Conservation (phyloP, 129 eudicot species). For the Scalesia atractyloides region DNA sequence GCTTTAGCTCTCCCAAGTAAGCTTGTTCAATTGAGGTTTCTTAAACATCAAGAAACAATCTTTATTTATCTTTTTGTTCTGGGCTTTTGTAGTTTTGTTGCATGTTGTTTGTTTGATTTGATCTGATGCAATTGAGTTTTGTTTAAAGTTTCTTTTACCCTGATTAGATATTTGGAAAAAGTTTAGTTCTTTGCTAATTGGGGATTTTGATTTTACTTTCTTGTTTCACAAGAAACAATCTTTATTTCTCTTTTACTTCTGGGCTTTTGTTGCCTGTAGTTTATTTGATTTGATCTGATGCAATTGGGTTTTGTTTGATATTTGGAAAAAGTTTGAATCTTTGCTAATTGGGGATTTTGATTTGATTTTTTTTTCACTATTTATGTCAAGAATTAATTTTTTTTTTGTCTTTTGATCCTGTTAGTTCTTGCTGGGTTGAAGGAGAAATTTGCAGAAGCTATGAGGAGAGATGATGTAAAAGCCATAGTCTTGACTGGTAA, state of each 20-base stretch:
- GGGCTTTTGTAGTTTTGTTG: background rate
- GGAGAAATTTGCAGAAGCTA: constrained; percentile 74
- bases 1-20: constrained; percentile 70
- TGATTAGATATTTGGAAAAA: no score
- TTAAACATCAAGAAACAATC: background rate
- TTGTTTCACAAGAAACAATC: no score
- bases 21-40: background rate
- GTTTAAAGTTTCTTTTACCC: no score
- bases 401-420: background rate
- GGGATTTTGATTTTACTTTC: no score
- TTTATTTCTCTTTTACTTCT: background rate
- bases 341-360: no score
- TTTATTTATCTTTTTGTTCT: background rate
- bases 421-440: constrained; percentile 74
- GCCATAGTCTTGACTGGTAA: constrained; percentile 87
- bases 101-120: background rate
- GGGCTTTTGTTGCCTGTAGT: background rate
- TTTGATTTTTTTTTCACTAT: no score
- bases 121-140: constrained; percentile 15
- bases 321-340: no score
- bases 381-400: background rate
- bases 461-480: constrained; percentile 81
- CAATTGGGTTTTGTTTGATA: constrained; percentile 7
- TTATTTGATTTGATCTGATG: background rate
- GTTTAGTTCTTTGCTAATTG: no score